phyloP scores from a whole-genome alignment of 2,329 filamentous ascomycete species.

The Ambrosiella beaveri region DNA sequence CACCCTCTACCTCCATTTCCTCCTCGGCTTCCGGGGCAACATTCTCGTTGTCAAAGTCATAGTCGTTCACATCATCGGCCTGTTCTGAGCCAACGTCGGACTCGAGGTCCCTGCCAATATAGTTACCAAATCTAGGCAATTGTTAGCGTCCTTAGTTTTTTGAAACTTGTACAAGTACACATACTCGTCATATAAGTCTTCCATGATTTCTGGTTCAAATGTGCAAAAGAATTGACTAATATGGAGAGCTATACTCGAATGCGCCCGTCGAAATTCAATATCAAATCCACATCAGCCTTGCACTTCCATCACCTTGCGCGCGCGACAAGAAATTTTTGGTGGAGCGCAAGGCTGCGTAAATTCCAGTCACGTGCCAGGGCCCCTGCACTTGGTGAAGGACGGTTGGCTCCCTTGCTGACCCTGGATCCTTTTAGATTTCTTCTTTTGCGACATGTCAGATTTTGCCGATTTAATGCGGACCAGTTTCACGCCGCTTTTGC shows the following conservation, averaged over 20 bases:
- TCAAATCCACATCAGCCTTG: slow-evolving; percentile 10
- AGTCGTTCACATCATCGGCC: slow-evolving; percentile 55
- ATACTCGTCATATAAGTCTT: slow-evolving; percentile 94
- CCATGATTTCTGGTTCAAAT: slow-evolving; percentile 38
- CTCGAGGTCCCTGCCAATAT: slow-evolving; percentile 77
- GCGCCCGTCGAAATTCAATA: background rate
- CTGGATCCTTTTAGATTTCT: background rate
- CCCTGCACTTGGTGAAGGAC: background rate
- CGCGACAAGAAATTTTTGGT: slow-evolving; percentile 14
- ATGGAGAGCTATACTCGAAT: background rate
- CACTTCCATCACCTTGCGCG: slow-evolving; percentile 9
- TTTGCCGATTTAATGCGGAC: background rate
- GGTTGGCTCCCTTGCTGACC: background rate
- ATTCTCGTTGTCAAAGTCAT: slow-evolving; percentile 61
- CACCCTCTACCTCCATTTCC: slow-evolving; percentile 84
- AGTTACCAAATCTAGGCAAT: slow-evolving; percentile 71
- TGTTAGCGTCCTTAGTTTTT: slow-evolving; percentile 2
- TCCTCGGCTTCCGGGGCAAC: slow-evolving; percentile 51
- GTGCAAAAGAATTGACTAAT: background rate
- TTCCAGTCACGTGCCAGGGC: slow-evolving; percentile 4
- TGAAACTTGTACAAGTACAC: slow-evolving; percentile 13
- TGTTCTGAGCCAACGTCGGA: slow-evolving; percentile 75
- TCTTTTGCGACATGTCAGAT: background rate
- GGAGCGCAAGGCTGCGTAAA: slow-evolving; percentile 12
- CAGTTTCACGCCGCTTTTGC: background rate